Evolutionary conservation across 2,329 filamentous ascomycete genomes (phyloP), one percentile per base, ranked within the genome.

Genomic region (Fusarium graminum): DNA sequence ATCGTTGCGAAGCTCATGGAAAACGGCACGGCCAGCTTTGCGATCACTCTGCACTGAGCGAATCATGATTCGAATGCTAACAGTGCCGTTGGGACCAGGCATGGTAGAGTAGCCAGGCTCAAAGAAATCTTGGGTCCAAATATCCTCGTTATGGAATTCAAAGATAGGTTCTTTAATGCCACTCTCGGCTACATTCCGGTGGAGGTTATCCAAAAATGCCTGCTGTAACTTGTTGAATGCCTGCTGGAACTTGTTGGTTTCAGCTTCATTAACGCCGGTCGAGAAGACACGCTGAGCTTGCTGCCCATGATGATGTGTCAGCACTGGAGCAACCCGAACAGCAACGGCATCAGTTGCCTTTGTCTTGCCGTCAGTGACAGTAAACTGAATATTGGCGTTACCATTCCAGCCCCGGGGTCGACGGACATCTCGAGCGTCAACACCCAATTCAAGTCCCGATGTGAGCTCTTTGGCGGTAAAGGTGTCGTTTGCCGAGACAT

Each of bases 61-160:
- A 12, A 80, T 67, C 58, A 78, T 72, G 19, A 80, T 69, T 4
- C 74, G 74, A 3, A 79, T 63, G 1, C 63, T 61, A 11, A 76
- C 52, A 6, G 76, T 68, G 0, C 78, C 76, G 4, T 76, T 40
- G 0, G 75, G 75, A 0, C 78, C 79, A 1, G 79, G 79, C 51
- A 81, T 80, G 44, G 74, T 79, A 0, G 72, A 67, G 54, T 78
- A 81, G 0, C 69, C 79, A 0, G 79, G 75, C 62, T 81, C 78
- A 22, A 81, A 63, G 40, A 77, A 75, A 55, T 81, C 79, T 47
- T 81, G 79, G 0, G 74, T 73, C 80, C 78, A 81, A 17, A 65
- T 52, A 42, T 65, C 62, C 7, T 50, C 43, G 6, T 62, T 47
- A 2, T 40, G 30, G 39, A 65, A 65, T 9, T 65, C 13, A 29